Percentiles rank a stretch among this genome's conserved stretches.
phyloP scores from a whole-genome alignment of 108 stramenopile genomes.

The Parietichytrium sp. region DNA sequence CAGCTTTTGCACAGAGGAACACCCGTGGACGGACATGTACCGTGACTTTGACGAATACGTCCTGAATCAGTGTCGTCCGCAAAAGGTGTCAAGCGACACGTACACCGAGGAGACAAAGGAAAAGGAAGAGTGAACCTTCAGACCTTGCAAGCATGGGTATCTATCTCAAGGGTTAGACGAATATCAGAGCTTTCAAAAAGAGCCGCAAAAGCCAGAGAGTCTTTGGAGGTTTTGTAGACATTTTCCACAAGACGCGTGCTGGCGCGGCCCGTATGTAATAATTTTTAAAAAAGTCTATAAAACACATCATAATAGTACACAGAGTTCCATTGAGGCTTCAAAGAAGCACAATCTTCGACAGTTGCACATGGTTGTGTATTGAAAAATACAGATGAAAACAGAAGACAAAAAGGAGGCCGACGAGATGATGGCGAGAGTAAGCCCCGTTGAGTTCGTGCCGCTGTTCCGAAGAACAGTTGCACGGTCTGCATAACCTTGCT shows the following conservation, averaged over 20 bases:
- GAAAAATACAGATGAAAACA: neutral
- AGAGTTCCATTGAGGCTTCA: neutral
- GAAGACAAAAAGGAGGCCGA: neutral
- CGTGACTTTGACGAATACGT: slow-evolving; percentile 16
- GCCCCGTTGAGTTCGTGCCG: slow-evolving; percentile 30
- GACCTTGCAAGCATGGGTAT: neutral
- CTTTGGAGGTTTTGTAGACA: neutral
- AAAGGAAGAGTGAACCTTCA: neutral
- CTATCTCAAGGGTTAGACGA: neutral
- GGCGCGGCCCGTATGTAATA: neutral
- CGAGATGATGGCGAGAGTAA: neutral
- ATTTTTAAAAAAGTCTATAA: neutral
- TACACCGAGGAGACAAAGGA: neutral
- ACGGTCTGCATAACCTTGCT: slow-evolving; percentile 31
- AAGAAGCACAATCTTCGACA: neutral
- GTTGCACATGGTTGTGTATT: neutral
- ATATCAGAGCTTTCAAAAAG: neutral
- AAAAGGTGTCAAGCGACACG: neutral
- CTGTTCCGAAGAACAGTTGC: neutral
- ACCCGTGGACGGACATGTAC: slow-evolving; percentile 10
- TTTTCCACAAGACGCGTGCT: neutral
- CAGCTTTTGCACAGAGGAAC: neutral
- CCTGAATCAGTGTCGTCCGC: neutral
- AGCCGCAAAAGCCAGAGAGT: neutral
- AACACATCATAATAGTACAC: neutral